A percentile compares a stretch with the other conserved stretches of the same genome.
Conservation (phyloP, 1,284 basidiomycete species). For the Microbotryum silenes-acaulis region DNA sequence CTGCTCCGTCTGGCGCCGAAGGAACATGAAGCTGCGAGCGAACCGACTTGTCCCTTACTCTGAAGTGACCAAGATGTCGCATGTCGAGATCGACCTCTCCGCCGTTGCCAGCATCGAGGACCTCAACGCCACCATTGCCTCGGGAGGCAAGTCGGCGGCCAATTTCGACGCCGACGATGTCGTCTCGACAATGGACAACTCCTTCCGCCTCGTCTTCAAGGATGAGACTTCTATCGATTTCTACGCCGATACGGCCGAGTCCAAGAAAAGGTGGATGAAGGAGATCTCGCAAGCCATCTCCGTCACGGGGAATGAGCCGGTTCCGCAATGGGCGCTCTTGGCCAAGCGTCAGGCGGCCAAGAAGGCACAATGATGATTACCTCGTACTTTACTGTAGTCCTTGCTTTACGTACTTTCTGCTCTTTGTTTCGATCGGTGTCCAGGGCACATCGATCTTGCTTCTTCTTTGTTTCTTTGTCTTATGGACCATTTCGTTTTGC, state of each 20-base stretch:
- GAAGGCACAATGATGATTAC: not conserved
- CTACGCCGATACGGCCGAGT: slow-evolving; percentile 82
- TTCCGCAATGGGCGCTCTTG: slow-evolving; percentile 24
- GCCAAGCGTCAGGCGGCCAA: slow-evolving; percentile 8
- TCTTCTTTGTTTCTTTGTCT: not conserved
- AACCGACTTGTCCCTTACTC: slow-evolving; percentile 82
- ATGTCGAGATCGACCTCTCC: slow-evolving; percentile 80
- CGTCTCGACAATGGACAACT: slow-evolving; percentile 61
- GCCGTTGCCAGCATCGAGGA: slow-evolving; percentile 73
- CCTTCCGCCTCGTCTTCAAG: slow-evolving; percentile 77
- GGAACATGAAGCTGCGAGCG: slow-evolving; percentile 78
- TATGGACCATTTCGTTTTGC: not conserved
- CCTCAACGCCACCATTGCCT: slow-evolving; percentile 51
- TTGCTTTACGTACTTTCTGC: not conserved
- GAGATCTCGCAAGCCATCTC: slow-evolving; percentile 5
- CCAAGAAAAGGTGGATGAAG: slow-evolving; percentile 69
- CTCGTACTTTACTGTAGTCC: not conserved
- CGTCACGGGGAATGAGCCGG: slow-evolving; percentile 6
- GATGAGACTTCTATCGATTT: slow-evolving; percentile 75
- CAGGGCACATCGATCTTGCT: not conserved
- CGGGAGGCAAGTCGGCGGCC: slow-evolving; percentile 12
- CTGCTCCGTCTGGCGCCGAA: slow-evolving; percentile 78
- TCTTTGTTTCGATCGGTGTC: not conserved
- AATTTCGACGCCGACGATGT: slow-evolving; percentile 47
- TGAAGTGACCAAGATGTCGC: slow-evolving; percentile 85